Percentiles rank a stretch among this genome's conserved stretches.
Conservation (phyloP, 495 filamentous ascomycete genomes). For the Aspergillus wentii region DNA sequence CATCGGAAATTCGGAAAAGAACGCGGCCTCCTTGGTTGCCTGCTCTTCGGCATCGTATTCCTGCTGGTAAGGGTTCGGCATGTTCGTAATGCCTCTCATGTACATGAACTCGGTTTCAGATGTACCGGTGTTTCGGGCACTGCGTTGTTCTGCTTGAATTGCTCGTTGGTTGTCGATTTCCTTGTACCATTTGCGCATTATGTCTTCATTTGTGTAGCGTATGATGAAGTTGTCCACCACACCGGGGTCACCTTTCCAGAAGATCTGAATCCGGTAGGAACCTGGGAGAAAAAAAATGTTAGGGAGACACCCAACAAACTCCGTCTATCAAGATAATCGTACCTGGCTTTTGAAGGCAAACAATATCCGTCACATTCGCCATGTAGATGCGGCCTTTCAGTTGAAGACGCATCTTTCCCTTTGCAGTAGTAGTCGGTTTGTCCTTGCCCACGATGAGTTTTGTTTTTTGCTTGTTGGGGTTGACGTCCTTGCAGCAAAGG, state of each 20-base stretch:
- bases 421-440: constrained; percentile 66
- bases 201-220: constrained; percentile 82
- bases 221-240: constrained; percentile 97
- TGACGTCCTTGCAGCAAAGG: constrained; percentile 94
- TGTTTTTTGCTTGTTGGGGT: constrained; percentile 76
- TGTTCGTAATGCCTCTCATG: constrained; percentile 57
- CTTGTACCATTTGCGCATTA: constrained; percentile 84
- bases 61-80: constrained; percentile 76
- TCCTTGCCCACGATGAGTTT: constrained; percentile 60
- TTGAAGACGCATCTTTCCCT: constrained; percentile 76
- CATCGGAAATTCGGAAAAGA: constrained; percentile 50
- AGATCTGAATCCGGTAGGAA: constrained; percentile 92
- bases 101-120: constrained; percentile 76
- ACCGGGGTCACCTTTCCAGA: constrained; percentile 95
- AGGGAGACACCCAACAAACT: too few species aligned
- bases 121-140: constrained; percentile 48
- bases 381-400: constrained; percentile 98
- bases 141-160: constrained; percentile 41
- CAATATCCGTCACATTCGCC: constrained; percentile 95
- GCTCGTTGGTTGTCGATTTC: constrained; percentile 46
- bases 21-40: constrained; percentile 41
- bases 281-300: constrained; percentile 41
- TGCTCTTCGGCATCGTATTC: constrained; percentile 79
- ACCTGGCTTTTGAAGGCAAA: constrained; percentile 81
- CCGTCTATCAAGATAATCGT: constrained; percentile 28